These are phyloP conservation scores for Globisporangium viniferum DNA, from an alignment of 352 stramenopile genomes.

Conservation along the genomic window DNA sequence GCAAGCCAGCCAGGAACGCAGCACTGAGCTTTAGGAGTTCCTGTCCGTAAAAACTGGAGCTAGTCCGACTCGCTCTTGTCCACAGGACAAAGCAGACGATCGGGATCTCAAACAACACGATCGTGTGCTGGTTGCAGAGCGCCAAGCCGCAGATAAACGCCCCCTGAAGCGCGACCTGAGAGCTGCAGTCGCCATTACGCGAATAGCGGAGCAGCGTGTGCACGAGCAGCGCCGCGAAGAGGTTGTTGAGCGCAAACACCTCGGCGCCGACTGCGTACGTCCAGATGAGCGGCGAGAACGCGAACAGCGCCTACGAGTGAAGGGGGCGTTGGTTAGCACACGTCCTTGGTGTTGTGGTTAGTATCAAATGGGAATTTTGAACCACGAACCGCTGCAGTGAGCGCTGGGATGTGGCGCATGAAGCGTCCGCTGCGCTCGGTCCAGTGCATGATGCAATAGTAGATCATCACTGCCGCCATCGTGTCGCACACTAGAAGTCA, in stretches of 20 bases:
- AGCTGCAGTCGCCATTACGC: slow-evolving; percentile 11
- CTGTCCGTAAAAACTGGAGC: slow-evolving; percentile 24
- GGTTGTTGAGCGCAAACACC: slow-evolving; percentile 97
- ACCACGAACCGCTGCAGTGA: slow-evolving; percentile 49
- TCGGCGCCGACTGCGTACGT: slow-evolving; percentile 93
- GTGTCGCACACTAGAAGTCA: slow-evolving; percentile 50
- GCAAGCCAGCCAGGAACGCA: slow-evolving; percentile 77
- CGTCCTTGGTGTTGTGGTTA: background rate
- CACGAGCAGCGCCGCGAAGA: slow-evolving; percentile 83
- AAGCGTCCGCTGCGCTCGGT: slow-evolving; percentile 12
- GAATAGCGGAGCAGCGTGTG: slow-evolving; percentile 60
- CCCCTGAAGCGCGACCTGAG: slow-evolving; percentile 34
- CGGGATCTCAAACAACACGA: slow-evolving; percentile 90
- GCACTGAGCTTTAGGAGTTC: slow-evolving; percentile 40
- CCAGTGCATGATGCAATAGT: slow-evolving; percentile 50
- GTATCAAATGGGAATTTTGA: background rate
- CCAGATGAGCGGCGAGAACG: slow-evolving; percentile 94
- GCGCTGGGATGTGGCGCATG: slow-evolving; percentile 31
- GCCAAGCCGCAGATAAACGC: slow-evolving; percentile 90
- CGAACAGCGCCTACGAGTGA: slow-evolving; percentile 59
- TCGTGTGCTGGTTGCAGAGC: slow-evolving; percentile 97
- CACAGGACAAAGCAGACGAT: slow-evolving; percentile 80
- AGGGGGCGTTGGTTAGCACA: background rate
- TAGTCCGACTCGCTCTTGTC: slow-evolving; percentile 18
- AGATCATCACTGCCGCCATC: slow-evolving; percentile 48